phyloP scores from a whole-genome alignment of 225 moss, liverwort and hornwort genomes.

The Bryum argenteum region DNA sequence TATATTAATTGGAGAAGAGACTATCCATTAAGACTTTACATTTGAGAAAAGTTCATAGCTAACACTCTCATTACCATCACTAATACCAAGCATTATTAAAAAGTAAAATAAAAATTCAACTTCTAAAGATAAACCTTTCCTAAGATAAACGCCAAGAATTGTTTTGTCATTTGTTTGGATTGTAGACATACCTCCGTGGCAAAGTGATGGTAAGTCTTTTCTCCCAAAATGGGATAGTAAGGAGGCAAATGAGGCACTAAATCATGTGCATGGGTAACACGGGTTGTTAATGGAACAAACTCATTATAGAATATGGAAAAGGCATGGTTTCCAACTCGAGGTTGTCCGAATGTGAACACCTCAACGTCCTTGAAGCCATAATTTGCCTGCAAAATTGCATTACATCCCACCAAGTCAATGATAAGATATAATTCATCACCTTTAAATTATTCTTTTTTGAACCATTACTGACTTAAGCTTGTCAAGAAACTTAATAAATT shows the following conservation, averaged over 20 bases:
- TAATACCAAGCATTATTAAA: no score
- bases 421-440: no score
- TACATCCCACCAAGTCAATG: slow-evolving; percentile 2
- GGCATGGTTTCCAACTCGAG: slow-evolving; percentile 80
- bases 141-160: no score
- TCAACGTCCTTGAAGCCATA: slow-evolving; percentile 61
- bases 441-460: no score
- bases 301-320: slow-evolving; percentile 66
- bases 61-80: no score
- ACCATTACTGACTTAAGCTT: no score
- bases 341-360: slow-evolving; percentile 90
- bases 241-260: slow-evolving; percentile 95
- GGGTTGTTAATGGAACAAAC: slow-evolving; percentile 68
- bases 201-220: slow-evolving; percentile 91
- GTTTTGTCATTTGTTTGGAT: no score
- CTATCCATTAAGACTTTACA: no score
- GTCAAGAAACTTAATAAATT: no score
- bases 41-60: no score
- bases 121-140: no score
- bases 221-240: slow-evolving; percentile 63
- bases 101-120: no score
- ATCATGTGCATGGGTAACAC: slow-evolving; percentile 87
- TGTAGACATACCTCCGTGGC: slow-evolving; percentile 71
- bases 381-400: slow-evolving; percentile 53
- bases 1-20: not conserved